Base-by-base conservation (phyloP, 2,329 filamentous ascomycete species). In the Trichocomaceae sp. region DNA sequence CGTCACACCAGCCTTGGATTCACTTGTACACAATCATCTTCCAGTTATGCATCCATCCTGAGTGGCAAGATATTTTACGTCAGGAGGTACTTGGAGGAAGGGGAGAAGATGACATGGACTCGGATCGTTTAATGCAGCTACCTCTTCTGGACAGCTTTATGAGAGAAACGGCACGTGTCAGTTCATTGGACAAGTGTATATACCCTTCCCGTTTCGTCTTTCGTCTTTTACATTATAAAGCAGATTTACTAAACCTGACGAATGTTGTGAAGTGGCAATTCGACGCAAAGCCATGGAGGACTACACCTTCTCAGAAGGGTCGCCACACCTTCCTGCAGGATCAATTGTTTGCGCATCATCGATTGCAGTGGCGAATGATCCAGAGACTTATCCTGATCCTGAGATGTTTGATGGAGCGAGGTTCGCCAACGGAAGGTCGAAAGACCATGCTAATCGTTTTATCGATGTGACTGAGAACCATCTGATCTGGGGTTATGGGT, bases 1-100 rank as follows among this genome's bases (percentile, higher is more conserved):
- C 47, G 12, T 49, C 47, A 20, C 47, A 49, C 31, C 47, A 49
- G 23, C 47, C 47, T 19, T 49, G 47, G 47, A 49, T 49, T 29
- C 33, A 49, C n/a, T 31, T 49, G 15, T 29, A 35, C 10, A 35
- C 37, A 15, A 29, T 49, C 12, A 10, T 49, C 6, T 33, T 49
- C 29, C 29, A 49, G 23, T 33, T 49, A 19, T 29, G 29, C 2
- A 29, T 35, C 19, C 47, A 33, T 3, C 31, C 47, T 6, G 47
- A 49, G 29, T 49, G 47, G 47, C 47, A 49, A 33, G 9, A 5
- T 6, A 26, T n/a, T 8, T 15, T 49, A 20, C 47, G 47, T 4
- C 17, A 49, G 17, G 47, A 49, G 23, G 37, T 49, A 2, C 29
- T 17, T 20, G 23, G 23, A 26, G 23, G 23, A 26, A 26, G 23